Base-by-base conservation (phyloP, 1,284 basidiomycete species). In the Heterobasidion occidentale region DNA sequence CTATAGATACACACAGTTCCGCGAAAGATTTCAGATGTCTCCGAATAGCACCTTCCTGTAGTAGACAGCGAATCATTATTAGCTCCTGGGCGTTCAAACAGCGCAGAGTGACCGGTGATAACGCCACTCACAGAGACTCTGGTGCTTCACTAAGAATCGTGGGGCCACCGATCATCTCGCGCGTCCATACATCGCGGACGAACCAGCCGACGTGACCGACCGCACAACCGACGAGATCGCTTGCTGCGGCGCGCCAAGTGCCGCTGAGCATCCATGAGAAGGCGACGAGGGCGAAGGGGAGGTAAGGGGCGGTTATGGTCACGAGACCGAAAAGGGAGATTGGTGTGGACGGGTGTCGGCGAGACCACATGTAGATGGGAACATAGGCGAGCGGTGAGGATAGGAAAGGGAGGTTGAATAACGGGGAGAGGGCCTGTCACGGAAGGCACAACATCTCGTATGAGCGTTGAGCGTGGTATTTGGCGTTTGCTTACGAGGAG, bases 291-390 rank as follows among this genome's bases (percentile, higher is more conserved):
- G 92, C 90, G 54, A 95, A 76, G 1, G 97, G 96, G 5, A 99
- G 82, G 72, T 99, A 98, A 0, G 96, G 94, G 0, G 96, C 96
- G 0, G 92, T 91, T 67, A 99, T 93, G 4, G 92, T 95, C 62
- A 99, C 78, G 35, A 98, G 76, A 3, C 97, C 96, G 65, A 99
- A 97, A 33, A 99, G 79, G 5, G 92, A 94, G 60, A 99, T 91
- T n/a, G 93, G 91, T 5, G 94, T 91, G 35, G 90, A 86, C 1
- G 95, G 92, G 68, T 98, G 97, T 14, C 94, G 78, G 52, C 97
- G 77, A 8, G 94, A 93, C 96, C 97, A 99, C 58, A 99, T 78
- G 70, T 99, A 99, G 51, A 98, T 96, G 3, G 97, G 88, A 2
- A 96, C 90, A 67, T 96, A 96, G 0, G 93, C 93, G 19, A 96